Evolutionary conservation across 805 yeast species (phyloP).

Genomic region (Jamesozyma hellenica): DNA sequence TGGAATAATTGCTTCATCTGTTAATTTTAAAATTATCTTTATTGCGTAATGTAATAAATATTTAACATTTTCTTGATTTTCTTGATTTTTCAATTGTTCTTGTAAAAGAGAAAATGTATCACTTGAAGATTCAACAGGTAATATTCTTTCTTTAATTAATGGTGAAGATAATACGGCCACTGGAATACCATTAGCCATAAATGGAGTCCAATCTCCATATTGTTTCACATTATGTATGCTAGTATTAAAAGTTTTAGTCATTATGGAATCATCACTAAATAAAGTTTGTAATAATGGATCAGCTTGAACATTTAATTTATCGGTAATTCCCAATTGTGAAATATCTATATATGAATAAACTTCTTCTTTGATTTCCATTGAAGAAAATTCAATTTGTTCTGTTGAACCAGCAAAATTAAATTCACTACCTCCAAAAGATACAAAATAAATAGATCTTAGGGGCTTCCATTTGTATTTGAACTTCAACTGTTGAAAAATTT

Average conservation of each 20-base stretch:
- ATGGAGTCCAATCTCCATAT: constrained; percentile 57
- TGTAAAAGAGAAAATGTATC: constrained; percentile 53
- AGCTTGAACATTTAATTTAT: constrained; percentile 41
- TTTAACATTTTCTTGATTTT: constrained; percentile 37
- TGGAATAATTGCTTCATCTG: constrained; percentile 69
- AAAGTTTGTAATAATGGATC: constrained; percentile 47
- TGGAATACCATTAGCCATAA: constrained; percentile 45
- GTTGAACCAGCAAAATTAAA: constrained; percentile 75
- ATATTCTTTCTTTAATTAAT: constrained; percentile 20
- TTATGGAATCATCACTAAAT: neutral
- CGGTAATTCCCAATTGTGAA: constrained; percentile 30
- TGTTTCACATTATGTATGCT: constrained; percentile 23
- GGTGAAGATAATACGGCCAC: constrained; percentile 14
- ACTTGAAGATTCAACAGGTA: constrained; percentile 54
- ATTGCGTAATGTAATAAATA: constrained; percentile 48
- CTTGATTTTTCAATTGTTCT: constrained; percentile 37
- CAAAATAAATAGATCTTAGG: constrained; percentile 68
- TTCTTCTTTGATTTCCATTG: constrained; percentile 42
- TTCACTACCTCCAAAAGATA: constrained; percentile 70
- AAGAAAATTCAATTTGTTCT: constrained; percentile 53
- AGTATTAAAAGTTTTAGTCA: constrained; percentile 8
- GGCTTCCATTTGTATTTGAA: constrained; percentile 68
- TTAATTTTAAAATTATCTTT: constrained; percentile 41
- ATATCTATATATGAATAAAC: constrained; percentile 67
- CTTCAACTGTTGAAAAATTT: constrained; percentile 54